phyloP scores from a whole-genome alignment of 129 eudicot genomes.

The Centaurea solstitialis region DNA sequence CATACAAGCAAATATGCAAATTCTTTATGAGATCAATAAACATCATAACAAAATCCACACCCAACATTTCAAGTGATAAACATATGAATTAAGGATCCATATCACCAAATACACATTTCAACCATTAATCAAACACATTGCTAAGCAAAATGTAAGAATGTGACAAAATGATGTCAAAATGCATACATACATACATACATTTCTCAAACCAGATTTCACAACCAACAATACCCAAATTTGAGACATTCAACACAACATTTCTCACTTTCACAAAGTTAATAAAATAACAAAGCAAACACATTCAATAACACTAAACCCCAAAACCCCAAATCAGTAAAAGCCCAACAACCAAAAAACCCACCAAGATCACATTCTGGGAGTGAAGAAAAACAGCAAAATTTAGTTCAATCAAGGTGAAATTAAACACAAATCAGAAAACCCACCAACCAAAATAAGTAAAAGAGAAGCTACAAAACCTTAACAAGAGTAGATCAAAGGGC shows the following conservation, averaged over 20 bases:
- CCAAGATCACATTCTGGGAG: neutral
- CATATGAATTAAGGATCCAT: neutral
- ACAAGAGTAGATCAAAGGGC: slow-evolving; percentile 23
- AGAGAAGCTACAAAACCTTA: slow-evolving; percentile 20
- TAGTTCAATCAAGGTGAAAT: slow-evolving; percentile 13
- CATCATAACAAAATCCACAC: neutral
- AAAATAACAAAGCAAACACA: slow-evolving; percentile 11
- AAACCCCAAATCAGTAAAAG: slow-evolving; percentile 24
- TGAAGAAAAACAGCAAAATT: slow-evolving; percentile 1
- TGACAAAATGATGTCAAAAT: neutral
- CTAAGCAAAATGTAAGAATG: neutral
- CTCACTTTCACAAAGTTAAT: neutral
- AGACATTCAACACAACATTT: neutral
- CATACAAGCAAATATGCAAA: neutral
- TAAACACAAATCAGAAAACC: neutral
- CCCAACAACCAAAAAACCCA: neutral
- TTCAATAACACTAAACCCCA: slow-evolving; percentile 29
- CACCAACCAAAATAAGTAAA: neutral
- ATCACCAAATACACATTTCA: neutral
- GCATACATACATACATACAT: neutral
- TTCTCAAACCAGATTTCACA: slow-evolving; percentile 5
- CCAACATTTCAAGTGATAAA: neutral
- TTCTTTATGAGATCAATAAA: neutral
- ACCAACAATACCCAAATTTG: neutral
- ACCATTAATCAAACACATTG: neutral